These are phyloP conservation scores for Citrus glauca DNA, from an alignment of 345 rosid genomes.

Conservation along the genomic window DNA sequence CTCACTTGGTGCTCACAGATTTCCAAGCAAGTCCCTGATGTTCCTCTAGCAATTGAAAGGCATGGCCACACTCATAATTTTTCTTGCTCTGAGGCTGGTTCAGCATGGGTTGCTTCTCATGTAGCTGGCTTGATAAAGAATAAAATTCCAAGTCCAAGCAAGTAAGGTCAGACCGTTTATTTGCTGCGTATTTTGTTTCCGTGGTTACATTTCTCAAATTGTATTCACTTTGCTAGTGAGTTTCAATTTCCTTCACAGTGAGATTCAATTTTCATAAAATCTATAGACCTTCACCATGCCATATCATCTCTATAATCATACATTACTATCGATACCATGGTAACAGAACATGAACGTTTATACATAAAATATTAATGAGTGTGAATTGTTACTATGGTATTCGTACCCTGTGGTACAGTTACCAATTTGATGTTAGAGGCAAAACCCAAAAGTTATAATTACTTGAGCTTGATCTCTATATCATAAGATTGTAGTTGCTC, in stretches of 20 bases:
- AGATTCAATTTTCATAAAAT: neutral
- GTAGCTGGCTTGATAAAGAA: slow-evolving; percentile 52
- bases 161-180: neutral
- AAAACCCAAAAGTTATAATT: neutral
- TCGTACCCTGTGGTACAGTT: neutral
- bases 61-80: slow-evolving; percentile 78
- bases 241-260: neutral
- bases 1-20: slow-evolving; percentile 35
- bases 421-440: neutral
- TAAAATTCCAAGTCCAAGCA: slow-evolving; percentile 18
- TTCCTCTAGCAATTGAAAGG: slow-evolving; percentile 59
- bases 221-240: neutral
- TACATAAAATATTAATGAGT: too few species aligned
- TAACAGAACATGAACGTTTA: too few species aligned
- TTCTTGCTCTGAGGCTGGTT: slow-evolving; percentile 77
- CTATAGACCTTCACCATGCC: neutral
- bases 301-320: neutral
- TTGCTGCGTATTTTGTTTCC: neutral
- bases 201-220: neutral
- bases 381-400: too few species aligned
- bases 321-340: too few species aligned
- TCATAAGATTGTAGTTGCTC: neutral
- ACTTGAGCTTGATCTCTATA: neutral
- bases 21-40: slow-evolving; percentile 49
- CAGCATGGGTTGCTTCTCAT: slow-evolving; percentile 67